Conservation (phyloP, 257 asterid genomes). For the Solanum boliviense region DNA sequence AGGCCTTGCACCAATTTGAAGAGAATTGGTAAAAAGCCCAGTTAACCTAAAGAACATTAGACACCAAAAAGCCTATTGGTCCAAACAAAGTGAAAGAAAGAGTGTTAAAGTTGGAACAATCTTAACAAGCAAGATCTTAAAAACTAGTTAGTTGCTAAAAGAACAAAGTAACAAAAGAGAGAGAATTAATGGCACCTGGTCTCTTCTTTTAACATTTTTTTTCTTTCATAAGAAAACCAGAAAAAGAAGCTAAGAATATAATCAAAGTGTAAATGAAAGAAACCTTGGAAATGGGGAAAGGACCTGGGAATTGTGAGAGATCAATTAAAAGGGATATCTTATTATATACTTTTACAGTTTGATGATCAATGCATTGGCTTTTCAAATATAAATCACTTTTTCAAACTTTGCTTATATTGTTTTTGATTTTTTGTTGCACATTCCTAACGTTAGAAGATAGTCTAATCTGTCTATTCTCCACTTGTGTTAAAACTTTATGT, state of each 20-base stretch:
- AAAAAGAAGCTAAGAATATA: conserved; percentile 2
- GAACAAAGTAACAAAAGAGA: background rate
- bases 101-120: background rate
- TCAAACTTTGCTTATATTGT: background rate
- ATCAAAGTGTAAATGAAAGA: background rate
- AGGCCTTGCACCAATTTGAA: background rate
- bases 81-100: background rate
- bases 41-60: background rate
- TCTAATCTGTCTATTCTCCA: background rate
- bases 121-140: conserved; percentile 4
- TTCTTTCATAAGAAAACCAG: background rate
- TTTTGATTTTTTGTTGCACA: background rate
- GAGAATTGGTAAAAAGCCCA: background rate
- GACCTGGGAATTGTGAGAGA: background rate
- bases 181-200: background rate
- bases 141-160: background rate
- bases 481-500: background rate
- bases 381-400: background rate
- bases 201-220: background rate
- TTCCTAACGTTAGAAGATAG: background rate
- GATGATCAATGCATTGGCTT: background rate
- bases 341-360: background rate
- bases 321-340: background rate
- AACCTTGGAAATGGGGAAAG: conserved; percentile 2
- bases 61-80: background rate